Evolutionary conservation across 1,284 basidiomycete species (phyloP), one percentile per base, ranked within the genome.

Genomic region (Taiwanofungus camphoratus): DNA sequence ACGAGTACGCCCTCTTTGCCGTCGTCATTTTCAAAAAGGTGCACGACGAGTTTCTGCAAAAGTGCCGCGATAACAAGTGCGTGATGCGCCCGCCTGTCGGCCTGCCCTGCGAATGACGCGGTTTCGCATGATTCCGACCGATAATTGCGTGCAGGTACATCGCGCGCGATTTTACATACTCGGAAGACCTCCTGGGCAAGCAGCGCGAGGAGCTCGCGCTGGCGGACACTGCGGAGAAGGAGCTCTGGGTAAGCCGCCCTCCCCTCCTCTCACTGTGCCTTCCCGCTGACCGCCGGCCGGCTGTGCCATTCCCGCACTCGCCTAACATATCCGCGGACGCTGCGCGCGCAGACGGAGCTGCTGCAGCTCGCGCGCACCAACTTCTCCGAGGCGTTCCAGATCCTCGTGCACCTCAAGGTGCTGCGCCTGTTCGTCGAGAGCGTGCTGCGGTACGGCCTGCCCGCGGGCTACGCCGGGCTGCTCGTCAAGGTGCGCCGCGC

Each of bases 341-440:
- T 36, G 39, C 34, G 13, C 16, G 13, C 16, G 29, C 56, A 96
- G 93, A 92, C 93, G 16, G 96, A 99, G 59, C 76, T 99, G 2
- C 71, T 99, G n/a, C 81, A 91, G 50, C 67, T 99, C 33, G 83
- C 93, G 22, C 76, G 96, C 49, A 96, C 91, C 47, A 97, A 96
- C 69, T 99, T 99, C 63, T 94, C 92, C 5, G 96, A 99, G 67
- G 83, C 94, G 3, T 94, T 94, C 70, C 92, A 99, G 65, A 77
- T 95, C 24, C 75, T 98, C 15, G 87, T 94, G 1, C 96, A 99
- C 60, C 72, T 99, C 50, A 98, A 99, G 67, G 78, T 97, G 42
- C 65, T 97, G 18, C 82, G 92, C 20, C 73, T 95, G 8, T 98
- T 93, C 57, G 85, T 96, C 12, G 96, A 99, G 69, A 95, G 91